These are phyloP conservation scores for Wakefieldia striispora DNA, from an alignment of 768 basidiomycete genomes.

Conservation along the genomic window DNA sequence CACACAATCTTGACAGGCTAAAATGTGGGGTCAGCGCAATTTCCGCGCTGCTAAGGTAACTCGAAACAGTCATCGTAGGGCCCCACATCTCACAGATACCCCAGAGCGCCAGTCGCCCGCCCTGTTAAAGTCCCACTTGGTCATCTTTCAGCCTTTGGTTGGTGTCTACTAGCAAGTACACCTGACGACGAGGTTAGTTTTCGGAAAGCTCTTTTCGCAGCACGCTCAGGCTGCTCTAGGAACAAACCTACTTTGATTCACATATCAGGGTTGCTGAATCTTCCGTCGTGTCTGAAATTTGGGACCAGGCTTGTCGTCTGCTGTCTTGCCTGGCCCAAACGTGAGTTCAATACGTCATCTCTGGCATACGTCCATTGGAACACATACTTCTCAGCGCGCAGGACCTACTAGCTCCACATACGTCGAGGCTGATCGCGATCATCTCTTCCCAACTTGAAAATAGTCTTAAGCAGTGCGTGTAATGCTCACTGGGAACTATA, in stretches of 20 bases:
- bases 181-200: slow-evolving; percentile 43
- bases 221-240: slow-evolving; percentile 34
- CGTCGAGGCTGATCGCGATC: slow-evolving; percentile 48
- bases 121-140: slow-evolving; percentile 74
- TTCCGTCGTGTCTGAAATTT: slow-evolving; percentile 42
- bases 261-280: slow-evolving; percentile 54
- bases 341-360: slow-evolving; percentile 34
- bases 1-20: slow-evolving; percentile 62
- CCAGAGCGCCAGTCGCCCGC: slow-evolving; percentile 53
- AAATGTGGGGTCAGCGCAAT: slow-evolving; percentile 52
- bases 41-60: slow-evolving; percentile 53
- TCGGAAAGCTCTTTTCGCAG: neutral
- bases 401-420: slow-evolving; percentile 54
- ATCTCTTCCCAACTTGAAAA: slow-evolving; percentile 65
- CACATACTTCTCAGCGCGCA: slow-evolving; percentile 40
- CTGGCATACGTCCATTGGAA: neutral
- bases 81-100: neutral
- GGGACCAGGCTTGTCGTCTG: slow-evolving; percentile 52
- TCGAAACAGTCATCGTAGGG: neutral
- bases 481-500: neutral
- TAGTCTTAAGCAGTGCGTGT: slow-evolving; percentile 44
- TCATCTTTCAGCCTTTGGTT: slow-evolving; percentile 49
- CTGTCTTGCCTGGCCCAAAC: slow-evolving; percentile 46
- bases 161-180: slow-evolving; percentile 48
- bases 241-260: slow-evolving; percentile 48